Evolutionary conservation across 2,329 filamentous ascomycete genomes (phyloP).

Genomic region (Penicillium sumatraense): DNA sequence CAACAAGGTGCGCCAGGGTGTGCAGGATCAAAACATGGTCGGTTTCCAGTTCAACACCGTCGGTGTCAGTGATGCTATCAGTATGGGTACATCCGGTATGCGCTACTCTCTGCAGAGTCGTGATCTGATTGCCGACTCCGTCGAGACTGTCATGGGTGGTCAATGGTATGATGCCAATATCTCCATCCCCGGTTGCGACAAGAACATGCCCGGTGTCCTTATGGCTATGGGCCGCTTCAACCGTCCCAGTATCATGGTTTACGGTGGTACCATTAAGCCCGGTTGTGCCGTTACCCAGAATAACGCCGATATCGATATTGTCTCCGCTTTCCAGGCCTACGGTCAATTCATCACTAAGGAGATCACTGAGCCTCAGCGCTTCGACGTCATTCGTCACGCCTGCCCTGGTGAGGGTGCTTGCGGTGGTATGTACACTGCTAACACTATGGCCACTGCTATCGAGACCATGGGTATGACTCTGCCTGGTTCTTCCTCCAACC

Average conservation of each 20-base stretch:
- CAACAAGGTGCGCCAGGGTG: slow-evolving; percentile 73
- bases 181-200: slow-evolving; percentile 96
- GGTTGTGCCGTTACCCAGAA: slow-evolving; percentile 79
- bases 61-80: slow-evolving; percentile 95
- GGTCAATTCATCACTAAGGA: slow-evolving; percentile 91
- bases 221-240: slow-evolving; percentile 96
- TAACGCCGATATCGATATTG: slow-evolving; percentile 82
- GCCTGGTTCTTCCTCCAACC: slow-evolving; percentile 80
- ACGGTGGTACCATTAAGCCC: slow-evolving; percentile 91
- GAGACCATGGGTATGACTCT: slow-evolving; percentile 77
- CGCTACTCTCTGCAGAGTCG: slow-evolving; percentile 91
- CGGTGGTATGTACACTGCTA: slow-evolving; percentile 83
- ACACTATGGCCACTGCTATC: slow-evolving; percentile 76
- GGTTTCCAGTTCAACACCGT: slow-evolving; percentile 99
- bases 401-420: slow-evolving; percentile 84
- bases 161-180: slow-evolving; percentile 99
- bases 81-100: slow-evolving; percentile 98
- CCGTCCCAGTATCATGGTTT: slow-evolving; percentile 94
- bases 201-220: slow-evolving; percentile 96
- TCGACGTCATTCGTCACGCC: slow-evolving; percentile 91
- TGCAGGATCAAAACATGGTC: slow-evolving; percentile 76
- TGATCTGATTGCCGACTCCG: slow-evolving; percentile 96
- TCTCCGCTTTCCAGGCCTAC: slow-evolving; percentile 97
- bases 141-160: slow-evolving; percentile 98
- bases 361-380: slow-evolving; percentile 87